These are phyloP conservation scores for Metarhizium rileyi DNA, from an alignment of 2,329 filamentous ascomycete species.

Conservation along the genomic window DNA sequence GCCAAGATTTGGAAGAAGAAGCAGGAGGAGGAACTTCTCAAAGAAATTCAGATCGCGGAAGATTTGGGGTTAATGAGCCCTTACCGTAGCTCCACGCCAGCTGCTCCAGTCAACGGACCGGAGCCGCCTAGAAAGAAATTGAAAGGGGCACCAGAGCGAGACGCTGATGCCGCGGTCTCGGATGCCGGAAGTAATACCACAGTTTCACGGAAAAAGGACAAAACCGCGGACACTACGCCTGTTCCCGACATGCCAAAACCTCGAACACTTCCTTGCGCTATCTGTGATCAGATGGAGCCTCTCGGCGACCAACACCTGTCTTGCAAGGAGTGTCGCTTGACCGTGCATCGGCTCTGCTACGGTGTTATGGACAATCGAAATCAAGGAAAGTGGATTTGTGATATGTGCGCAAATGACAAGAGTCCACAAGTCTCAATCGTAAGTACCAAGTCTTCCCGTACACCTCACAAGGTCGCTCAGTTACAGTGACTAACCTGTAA, in stretches of 20 bases:
- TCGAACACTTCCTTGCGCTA: constrained; percentile 69
- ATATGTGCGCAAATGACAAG: constrained; percentile 92
- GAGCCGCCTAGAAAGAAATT: constrained; percentile 58
- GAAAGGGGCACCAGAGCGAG: constrained; percentile 45
- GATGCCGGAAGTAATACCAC: constrained; percentile 33
- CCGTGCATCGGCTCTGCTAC: constrained; percentile 87
- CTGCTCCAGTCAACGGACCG: constrained; percentile 17
- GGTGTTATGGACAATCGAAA: constrained; percentile 65
- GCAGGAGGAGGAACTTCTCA: constrained; percentile 82
- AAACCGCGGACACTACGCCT: constrained; percentile 43
- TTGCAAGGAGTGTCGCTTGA: constrained; percentile 81
- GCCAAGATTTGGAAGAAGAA: constrained; percentile 79
- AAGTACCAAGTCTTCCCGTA: constrained; percentile 27
- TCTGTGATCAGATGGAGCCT: constrained; percentile 69
- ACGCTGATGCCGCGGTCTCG: constrained; percentile 35
- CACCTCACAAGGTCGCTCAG: neutral
- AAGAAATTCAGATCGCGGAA: constrained; percentile 58
- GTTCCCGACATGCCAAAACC: constrained; percentile 70
- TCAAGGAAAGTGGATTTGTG: constrained; percentile 81
- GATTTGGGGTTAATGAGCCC: constrained; percentile 40
- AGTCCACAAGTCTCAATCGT: constrained; percentile 87
- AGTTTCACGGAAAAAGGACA: constrained; percentile 50
- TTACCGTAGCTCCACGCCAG: constrained; percentile 32
- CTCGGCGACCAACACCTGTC: constrained; percentile 62
- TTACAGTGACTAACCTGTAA: constrained; percentile 17